Conservation (phyloP, 1,284 basidiomycete genomes). For the Puccinia triticina region DNA sequence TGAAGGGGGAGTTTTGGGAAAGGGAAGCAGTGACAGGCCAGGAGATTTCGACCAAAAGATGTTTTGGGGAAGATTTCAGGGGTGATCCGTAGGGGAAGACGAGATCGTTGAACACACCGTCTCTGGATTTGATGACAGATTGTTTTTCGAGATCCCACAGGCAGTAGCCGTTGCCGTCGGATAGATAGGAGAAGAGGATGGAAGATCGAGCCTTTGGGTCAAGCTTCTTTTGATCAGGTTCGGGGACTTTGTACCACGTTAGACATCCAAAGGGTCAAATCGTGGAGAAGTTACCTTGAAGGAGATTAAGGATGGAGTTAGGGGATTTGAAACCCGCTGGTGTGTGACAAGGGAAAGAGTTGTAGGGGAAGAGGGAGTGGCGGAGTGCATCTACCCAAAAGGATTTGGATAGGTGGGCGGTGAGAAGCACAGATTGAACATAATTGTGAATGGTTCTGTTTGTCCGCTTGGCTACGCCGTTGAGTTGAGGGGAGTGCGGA, state of each 20-base stretch:
- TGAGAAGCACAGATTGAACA: too few species aligned
- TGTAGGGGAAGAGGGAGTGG: too few species aligned
- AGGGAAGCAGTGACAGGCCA: not conserved
- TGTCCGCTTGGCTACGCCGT: conserved; percentile 8
- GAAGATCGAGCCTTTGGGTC: not conserved
- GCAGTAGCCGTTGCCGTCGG: not conserved
- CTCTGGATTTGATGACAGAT: not conserved
- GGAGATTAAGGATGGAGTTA: too few species aligned
- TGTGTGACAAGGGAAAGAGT: too few species aligned
- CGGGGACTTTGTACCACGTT: too few species aligned
- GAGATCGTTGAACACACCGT: not conserved
- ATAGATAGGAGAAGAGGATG: not conserved
- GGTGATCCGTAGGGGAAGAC: not conserved
- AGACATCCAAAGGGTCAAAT: too few species aligned
- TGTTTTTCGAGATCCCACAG: not conserved
- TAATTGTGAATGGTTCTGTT: not conserved
- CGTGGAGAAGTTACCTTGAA: too few species aligned
- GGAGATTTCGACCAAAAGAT: not conserved
- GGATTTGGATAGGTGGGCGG: not conserved
- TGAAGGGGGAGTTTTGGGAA: not conserved
- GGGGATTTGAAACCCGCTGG: too few species aligned
- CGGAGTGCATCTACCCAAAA: too few species aligned
- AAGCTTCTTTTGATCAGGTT: not conserved
- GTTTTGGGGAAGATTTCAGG: conserved; percentile 8
- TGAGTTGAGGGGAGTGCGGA: conserved; percentile 23